Base-by-base conservation (phyloP, 192 early-diverging fungal genomes). In the Mortierella claussenii region DNA sequence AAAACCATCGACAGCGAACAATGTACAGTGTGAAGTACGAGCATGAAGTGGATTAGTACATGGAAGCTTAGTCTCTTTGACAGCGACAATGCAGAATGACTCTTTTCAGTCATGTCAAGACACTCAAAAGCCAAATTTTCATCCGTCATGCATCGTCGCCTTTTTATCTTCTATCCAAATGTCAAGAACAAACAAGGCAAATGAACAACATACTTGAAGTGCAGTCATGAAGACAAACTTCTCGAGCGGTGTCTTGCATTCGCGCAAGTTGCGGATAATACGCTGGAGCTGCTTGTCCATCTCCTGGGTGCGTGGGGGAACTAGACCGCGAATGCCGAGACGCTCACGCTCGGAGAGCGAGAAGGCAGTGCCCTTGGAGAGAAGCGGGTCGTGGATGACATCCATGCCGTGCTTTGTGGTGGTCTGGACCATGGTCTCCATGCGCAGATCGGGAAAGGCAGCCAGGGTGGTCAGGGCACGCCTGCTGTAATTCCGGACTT, bases 281-380 rank as follows among this genome's bases (percentile, higher is more conserved):
- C 84, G 79, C 47, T 80, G 67, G n/a, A 85, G 64, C 55, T 85
- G 84, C 60, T 83, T 85, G 21, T 85, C 84, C 84, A 85, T 85
- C 56, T 85, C 84, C 57, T 85, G 84, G 26, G 80, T 65, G 11
- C 84, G 65, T 63, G 84, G 84, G 20, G 84, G 84, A 3, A 85
- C 84, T 6, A 85, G 71, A 26, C 84, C 84, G 62, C 84, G 84
- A 34, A 85, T 82, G 12, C 81, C 82, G 32, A 85, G 70, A 44
- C 84, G 75, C 54, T 85, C 84, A 31, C 84, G 76, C 48, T 85
- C 84, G 23, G 79, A 65, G 20, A 85, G 60, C 17, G 73, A 83
- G 53, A 85, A 85, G 32, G 84, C 84, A 31, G 84, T 85, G 55
- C 83, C 83, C 60, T 85, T 85, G 53, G 81, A 83, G 30, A 85